A percentile compares a stretch with the other conserved stretches of the same genome.
Conservation (phyloP, 2,329 filamentous ascomycete species). For the Grosmannia penicillata region DNA sequence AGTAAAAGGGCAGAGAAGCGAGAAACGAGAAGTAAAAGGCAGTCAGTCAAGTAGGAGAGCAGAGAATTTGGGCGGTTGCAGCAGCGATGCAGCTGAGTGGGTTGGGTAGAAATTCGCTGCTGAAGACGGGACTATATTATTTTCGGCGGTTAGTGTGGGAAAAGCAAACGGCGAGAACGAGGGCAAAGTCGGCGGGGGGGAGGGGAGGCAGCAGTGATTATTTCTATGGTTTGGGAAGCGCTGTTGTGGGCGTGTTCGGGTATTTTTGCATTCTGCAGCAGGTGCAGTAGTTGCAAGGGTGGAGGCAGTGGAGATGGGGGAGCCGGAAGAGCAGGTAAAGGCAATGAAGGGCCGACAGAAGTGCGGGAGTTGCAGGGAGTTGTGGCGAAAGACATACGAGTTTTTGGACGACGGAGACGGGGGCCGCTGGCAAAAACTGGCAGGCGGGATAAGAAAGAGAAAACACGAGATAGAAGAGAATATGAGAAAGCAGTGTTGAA, state of each 20-base stretch:
- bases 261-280: no score
- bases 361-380: neutral
- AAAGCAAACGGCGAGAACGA: conserved; percentile 4
- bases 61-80: neutral
- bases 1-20: neutral
- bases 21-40: neutral
- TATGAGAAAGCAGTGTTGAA: neutral
- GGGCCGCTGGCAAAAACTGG: no score
- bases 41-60: neutral
- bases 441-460: no score
- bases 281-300: no score
- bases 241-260: neutral
- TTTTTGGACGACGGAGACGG: neutral
- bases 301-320: no score
- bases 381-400: neutral
- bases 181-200: no score
- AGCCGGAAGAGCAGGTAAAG: neutral
- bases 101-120: conserved; percentile 9
- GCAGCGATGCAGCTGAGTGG: neutral
- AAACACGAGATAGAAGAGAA: neutral
- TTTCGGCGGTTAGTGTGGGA: conserved; percentile 8
- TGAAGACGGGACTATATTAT: conserved; percentile 1
- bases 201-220: no score
- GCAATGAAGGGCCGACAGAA: no score
- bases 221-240: conserved; percentile 7